Evolutionary conservation across 2,329 filamentous ascomycete species (phyloP), one percentile per base, ranked within the genome.

Genomic region (Colletotrichum somersetense): DNA sequence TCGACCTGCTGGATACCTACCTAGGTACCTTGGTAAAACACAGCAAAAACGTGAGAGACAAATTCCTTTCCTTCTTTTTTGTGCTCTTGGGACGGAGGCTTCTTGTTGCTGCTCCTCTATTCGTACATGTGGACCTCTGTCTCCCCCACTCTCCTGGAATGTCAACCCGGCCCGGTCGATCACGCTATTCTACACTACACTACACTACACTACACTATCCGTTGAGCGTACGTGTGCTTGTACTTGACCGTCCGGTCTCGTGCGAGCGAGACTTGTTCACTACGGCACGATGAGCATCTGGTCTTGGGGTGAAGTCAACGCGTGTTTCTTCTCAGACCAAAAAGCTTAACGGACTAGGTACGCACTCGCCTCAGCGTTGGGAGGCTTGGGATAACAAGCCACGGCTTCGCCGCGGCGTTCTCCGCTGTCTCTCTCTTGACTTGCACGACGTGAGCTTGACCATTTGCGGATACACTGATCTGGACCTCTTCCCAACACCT

Each of bases 401-500:
- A 62, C 33, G 46, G 44, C 26, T 62, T 67, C 33, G 46, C 64
- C 18, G 55, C 33, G 46, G 35, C 46, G n/a, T 35, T 53, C n/a
- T n/a, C 33, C 55, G 52, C 26, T 30, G 11, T 26, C 48, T 50
- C n/a, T 16, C n/a, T 26, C 23, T 52, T 6, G 16, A 16, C 26
- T 12, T 44, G 44, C 40, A 33, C 42, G 16, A 65, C 55, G 35
- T 44, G 65, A 40, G 35, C n/a, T 55, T 26, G 48, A 30, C 46
- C 38, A 40, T 57, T 30, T 66, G 48, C 42, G 52, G 42, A 46
- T 48, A 56, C 53, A 26, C 35, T 33, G 46, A 53, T 57, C 52
- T 44, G 61, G 61, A 10, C 44, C 40, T 64, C 58, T 30, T 64
- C 58, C 48, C 40, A 38, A 30, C 38, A 55, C 62, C 46, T 38